Evolutionary conservation across 2,329 filamentous ascomycete species (phyloP), one percentile per base, ranked within the genome.

Genomic region (Lachnellula cervina): DNA sequence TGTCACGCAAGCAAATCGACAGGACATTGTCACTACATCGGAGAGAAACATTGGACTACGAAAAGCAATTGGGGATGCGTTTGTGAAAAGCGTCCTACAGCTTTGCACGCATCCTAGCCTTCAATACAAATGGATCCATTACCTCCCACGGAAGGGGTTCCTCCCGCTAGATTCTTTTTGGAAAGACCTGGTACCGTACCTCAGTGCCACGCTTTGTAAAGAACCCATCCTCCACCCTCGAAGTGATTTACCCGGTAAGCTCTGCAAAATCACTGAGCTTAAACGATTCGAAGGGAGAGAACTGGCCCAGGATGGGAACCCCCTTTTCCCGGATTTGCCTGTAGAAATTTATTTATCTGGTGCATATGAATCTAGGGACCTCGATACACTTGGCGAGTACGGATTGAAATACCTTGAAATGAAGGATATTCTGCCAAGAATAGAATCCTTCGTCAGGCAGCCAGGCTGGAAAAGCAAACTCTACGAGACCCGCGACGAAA

Each of bases 51-150:
- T 50, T 2, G 57, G 34, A 0, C 68, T 80, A 0, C 56, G 72
- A 0, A 50, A 64, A 4, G 66, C 64, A 3, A 68, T 80, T 11
- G 71, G 73, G 0, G 61, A 68, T 0, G 69, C 70, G 0, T 77
- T 80, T 54, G 51, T 73, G 7, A 62, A 66, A 21, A 75, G 73
- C 0, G 64, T 77, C 1, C 53, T 64, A 5, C 57, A 73, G 40
- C 70, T 80, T 32, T 75, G 70, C 58, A 19, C 69, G 1, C 68
- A 75, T 49, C 49, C 62, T 1, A 62, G 57, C 0, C 65, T 79
- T 2, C 67, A 66, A 38, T 78, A 73, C 54, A 61, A 66, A 2
- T 80, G 77, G 77, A 73, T 76, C 69, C 64, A 68, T 45, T 80
- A 73, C 55, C 64, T 80, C 1, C 77, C 77, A 0, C 61, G 64